Evolutionary conservation across 169 alveolate genomes (phyloP).

Genomic region (Cryptosporidium meleagridis): DNA sequence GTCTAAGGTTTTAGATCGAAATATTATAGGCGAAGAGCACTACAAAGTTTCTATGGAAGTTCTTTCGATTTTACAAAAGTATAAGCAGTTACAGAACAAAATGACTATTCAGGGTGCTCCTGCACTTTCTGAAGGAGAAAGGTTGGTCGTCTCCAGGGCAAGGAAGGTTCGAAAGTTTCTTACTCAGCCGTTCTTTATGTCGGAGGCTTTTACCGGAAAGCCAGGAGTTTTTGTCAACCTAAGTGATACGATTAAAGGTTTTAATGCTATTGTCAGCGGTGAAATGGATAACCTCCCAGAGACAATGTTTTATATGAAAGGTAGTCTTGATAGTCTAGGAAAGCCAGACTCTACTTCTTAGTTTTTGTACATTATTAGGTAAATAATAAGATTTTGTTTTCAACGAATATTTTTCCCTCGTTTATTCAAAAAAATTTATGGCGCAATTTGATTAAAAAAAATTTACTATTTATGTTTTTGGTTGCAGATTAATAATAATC

Average conservation of each 20-base stretch:
- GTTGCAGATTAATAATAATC: conserved; percentile 8
- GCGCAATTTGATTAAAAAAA: not conserved
- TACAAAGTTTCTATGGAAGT: conserved; percentile 94
- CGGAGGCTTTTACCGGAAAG: conserved; percentile 96
- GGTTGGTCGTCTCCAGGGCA: conserved; percentile 95
- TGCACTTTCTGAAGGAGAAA: conserved; percentile 96
- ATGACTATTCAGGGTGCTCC: conserved; percentile 96
- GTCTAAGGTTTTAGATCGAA: conserved; percentile 93
- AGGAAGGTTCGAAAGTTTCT: conserved; percentile 94
- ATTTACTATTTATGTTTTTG: not conserved
- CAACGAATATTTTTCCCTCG: not conserved
- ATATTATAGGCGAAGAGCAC: conserved; percentile 93
- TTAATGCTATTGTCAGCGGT: conserved; percentile 92
- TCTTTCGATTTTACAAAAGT: conserved; percentile 94
- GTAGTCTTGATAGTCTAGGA: conserved; percentile 92
- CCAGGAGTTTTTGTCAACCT: conserved; percentile 94
- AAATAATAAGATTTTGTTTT: not conserved
- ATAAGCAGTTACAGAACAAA: conserved; percentile 94
- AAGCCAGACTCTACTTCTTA: conserved; percentile 81
- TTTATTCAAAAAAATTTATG: not conserved
- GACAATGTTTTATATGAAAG: conserved; percentile 97
- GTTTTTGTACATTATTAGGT: not conserved
- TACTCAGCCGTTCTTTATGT: conserved; percentile 97
- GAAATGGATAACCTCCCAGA: conserved; percentile 96
- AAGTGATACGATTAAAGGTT: conserved; percentile 91